Evolutionary conservation across 192 early-diverging fungal species (phyloP).

Genomic region (Coemansia sp.): DNA sequence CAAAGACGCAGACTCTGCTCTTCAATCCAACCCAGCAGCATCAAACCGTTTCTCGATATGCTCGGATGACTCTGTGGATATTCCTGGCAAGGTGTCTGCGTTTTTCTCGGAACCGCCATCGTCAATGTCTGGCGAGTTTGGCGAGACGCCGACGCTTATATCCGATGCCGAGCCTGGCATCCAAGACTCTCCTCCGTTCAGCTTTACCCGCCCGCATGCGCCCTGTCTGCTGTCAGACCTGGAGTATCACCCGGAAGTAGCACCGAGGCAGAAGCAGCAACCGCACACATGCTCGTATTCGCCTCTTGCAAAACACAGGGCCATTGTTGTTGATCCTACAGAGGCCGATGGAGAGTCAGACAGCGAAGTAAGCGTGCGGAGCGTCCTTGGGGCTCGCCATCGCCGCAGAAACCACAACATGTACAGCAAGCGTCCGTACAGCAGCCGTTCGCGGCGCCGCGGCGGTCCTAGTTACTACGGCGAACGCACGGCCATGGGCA

Average conservation of each 20-base stretch:
- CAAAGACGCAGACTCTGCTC: constrained; percentile 45
- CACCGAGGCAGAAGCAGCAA: neutral
- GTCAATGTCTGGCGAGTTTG: constrained; percentile 25
- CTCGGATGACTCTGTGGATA: constrained; percentile 12
- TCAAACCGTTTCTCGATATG: constrained; percentile 6
- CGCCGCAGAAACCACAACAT: constrained; percentile 2
- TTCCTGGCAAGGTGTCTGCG: constrained; percentile 6
- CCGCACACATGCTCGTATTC: neutral
- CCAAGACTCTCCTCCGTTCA: neutral
- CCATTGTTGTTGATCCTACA: constrained; percentile 13
- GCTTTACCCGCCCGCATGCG: neutral
- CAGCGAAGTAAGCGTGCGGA: constrained; percentile 12
- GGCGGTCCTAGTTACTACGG: constrained; percentile 12
- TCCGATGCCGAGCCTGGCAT: constrained; percentile 4
- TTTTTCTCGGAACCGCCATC: constrained; percentile 17
- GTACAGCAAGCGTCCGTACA: neutral
- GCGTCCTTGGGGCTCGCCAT: neutral
- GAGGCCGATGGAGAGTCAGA: constrained; percentile 51
- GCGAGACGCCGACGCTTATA: constrained; percentile 17
- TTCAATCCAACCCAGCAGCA: constrained; percentile 30
- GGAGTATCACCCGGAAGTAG: neutral
- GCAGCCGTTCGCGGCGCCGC: constrained; percentile 10
- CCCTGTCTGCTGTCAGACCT: neutral
- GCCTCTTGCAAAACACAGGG: neutral
- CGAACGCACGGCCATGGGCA: neutral